Percentiles rank a stretch among this genome's conserved stretches.
Conservation (phyloP, 352 stramenopile species). For the Globisporangium takayamanum region DNA sequence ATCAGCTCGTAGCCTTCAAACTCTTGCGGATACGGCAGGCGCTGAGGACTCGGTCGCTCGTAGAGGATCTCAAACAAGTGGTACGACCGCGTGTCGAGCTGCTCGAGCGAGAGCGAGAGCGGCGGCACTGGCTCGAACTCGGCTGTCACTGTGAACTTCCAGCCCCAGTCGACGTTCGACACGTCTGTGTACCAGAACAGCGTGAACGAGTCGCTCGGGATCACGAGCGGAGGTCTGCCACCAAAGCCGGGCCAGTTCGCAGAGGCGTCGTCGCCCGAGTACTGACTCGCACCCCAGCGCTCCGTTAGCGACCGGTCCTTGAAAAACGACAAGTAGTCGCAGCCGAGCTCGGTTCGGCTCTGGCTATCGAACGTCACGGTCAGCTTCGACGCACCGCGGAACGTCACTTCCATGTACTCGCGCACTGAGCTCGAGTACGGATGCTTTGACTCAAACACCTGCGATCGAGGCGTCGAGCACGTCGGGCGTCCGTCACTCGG, state of each 20-base stretch:
- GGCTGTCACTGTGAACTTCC: conserved; percentile 69
- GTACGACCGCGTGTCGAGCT: conserved; percentile 54
- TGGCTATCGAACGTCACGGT: conserved; percentile 69
- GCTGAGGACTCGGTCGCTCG: conserved; percentile 45
- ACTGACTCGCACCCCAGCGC: conserved; percentile 56
- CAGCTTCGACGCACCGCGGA: conserved; percentile 53
- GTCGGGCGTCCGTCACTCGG: conserved; percentile 37
- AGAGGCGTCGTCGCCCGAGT: conserved; percentile 52
- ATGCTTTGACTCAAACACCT: conserved; percentile 82
- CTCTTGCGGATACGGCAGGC: conserved; percentile 28
- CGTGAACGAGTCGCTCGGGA: conserved; percentile 70
- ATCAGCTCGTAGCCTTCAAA: conserved; percentile 49
- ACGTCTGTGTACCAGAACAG: conserved; percentile 82
- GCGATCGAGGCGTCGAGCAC: conserved; percentile 36
- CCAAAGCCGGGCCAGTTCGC: conserved; percentile 79
- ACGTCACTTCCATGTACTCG: conserved; percentile 78
- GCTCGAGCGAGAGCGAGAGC: conserved; percentile 38
- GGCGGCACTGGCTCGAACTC: conserved; percentile 46
- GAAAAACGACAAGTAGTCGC: conserved; percentile 83
- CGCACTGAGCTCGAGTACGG: conserved; percentile 75
- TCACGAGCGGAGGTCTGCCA: conserved; percentile 57
- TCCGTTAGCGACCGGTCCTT: conserved; percentile 69
- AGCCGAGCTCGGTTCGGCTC: conserved; percentile 56
- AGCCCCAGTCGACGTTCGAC: conserved; percentile 87
- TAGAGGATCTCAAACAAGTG: conserved; percentile 66